Percentiles rank a stretch among this genome's conserved stretches.
phyloP scores from a whole-genome alignment of 1,284 basidiomycete species.

The Boletus smithii region DNA sequence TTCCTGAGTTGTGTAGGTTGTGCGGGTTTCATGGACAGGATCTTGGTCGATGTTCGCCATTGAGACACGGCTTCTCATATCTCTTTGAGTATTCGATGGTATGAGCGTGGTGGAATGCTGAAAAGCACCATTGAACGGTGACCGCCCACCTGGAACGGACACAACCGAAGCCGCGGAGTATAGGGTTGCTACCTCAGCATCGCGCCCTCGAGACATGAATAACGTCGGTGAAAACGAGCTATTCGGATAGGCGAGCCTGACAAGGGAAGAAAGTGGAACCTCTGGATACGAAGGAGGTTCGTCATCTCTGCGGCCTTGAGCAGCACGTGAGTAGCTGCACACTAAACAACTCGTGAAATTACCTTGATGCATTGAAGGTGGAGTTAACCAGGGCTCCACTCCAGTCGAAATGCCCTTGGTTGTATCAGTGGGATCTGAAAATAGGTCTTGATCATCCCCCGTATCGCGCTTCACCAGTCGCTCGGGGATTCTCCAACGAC shows the following conservation, averaged over 20 bases:
- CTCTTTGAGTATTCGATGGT: slow-evolving; percentile 34
- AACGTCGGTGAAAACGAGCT: slow-evolving; percentile 56
- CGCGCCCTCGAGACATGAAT: slow-evolving; percentile 42
- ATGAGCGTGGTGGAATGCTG: slow-evolving; percentile 37
- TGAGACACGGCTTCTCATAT: slow-evolving; percentile 18
- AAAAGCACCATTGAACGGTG: slow-evolving; percentile 37
- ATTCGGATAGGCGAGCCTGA: slow-evolving; percentile 75
- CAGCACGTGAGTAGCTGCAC: slow-evolving; percentile 12
- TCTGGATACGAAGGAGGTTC: slow-evolving; percentile 26
- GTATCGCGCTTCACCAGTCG: slow-evolving; percentile 10
- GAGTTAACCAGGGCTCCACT: slow-evolving; percentile 16
- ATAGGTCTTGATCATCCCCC: slow-evolving; percentile 15
- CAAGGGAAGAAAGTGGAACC: slow-evolving; percentile 76
- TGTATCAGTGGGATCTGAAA: slow-evolving; percentile 16
- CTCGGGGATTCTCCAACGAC: slow-evolving; percentile 62
- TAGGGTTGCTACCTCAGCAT: slow-evolving; percentile 78
- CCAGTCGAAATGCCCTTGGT: slow-evolving; percentile 23
- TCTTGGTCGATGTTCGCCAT: slow-evolving; percentile 26
- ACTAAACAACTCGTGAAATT: background rate
- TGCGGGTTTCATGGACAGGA: slow-evolving; percentile 38
- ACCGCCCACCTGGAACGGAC: slow-evolving; percentile 53
- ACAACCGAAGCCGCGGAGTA: slow-evolving; percentile 79
- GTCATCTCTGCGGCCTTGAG: slow-evolving; percentile 25
- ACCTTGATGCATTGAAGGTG: slow-evolving; percentile 24
- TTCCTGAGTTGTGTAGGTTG: slow-evolving; percentile 66